Percentiles rank a stretch among this genome's conserved stretches.
These are phyloP conservation scores for Phytophthora multivora DNA, from an alignment of 352 stramenopile species.

Conservation along the genomic window DNA sequence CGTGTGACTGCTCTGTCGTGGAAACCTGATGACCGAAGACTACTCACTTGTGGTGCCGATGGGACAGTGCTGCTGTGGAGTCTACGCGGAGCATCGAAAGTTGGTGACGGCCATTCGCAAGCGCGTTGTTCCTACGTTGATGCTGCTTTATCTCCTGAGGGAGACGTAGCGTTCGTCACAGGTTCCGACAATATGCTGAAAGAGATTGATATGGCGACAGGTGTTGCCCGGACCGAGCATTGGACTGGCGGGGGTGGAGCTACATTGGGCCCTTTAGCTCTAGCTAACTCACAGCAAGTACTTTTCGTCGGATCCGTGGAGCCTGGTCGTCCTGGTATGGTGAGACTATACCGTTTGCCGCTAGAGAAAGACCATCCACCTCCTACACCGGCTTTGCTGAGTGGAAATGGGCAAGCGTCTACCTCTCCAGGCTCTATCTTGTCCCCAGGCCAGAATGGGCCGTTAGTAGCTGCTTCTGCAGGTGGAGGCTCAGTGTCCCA, in stretches of 20 bases:
- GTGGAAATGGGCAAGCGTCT: slow-evolving; percentile 4
- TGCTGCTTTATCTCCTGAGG: slow-evolving; percentile 59
- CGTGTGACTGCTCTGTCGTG: slow-evolving; percentile 81
- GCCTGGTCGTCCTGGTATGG: slow-evolving; percentile 58
- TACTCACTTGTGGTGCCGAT: slow-evolving; percentile 80
- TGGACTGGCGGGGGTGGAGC: slow-evolving; percentile 42
- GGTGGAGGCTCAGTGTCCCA: slow-evolving; percentile 21
- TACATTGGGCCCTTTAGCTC: slow-evolving; percentile 74
- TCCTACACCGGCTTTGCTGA: slow-evolving; percentile 16
- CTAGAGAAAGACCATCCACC: slow-evolving; percentile 56
- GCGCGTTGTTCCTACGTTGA: slow-evolving; percentile 78
- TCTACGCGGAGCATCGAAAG: slow-evolving; percentile 69
- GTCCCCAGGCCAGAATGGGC: slow-evolving; percentile 19
- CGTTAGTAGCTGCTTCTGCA: slow-evolving; percentile 7
- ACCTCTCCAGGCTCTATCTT: slow-evolving; percentile 27
- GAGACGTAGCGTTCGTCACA: slow-evolving; percentile 86
- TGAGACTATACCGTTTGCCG: slow-evolving; percentile 76
- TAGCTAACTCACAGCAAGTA: slow-evolving; percentile 88
- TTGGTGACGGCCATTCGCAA: slow-evolving; percentile 80
- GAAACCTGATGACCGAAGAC: slow-evolving; percentile 77
- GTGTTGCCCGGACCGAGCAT: slow-evolving; percentile 60
- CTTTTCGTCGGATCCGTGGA: slow-evolving; percentile 91
- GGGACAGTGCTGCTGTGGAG: slow-evolving; percentile 83
- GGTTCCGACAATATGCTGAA: slow-evolving; percentile 91
- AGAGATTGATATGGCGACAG: slow-evolving; percentile 84